Evolutionary conservation across 2,329 filamentous ascomycete species (phyloP).

Genomic region (Fusarium setosum): DNA sequence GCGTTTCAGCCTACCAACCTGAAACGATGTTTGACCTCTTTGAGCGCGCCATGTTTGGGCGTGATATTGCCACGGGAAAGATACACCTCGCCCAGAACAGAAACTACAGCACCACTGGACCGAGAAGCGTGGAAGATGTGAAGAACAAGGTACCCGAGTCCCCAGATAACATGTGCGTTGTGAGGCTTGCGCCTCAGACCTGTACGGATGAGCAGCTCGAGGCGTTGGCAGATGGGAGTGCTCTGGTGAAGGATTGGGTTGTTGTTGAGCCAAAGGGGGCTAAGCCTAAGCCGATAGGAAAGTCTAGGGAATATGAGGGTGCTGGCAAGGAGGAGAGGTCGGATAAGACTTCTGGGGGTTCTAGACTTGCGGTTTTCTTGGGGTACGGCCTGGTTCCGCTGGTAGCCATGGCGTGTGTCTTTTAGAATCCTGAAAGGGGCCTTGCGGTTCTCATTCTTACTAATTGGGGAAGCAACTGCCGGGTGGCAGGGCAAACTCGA

Average conservation of each 20-base stretch:
- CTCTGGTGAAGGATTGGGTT: slow-evolving; percentile 30
- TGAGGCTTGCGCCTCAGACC: slow-evolving; percentile 59
- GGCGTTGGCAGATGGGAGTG: slow-evolving; percentile 30
- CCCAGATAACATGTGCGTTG: slow-evolving; percentile 66
- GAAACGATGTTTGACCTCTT: slow-evolving; percentile 66
- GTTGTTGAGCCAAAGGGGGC: slow-evolving; percentile 25
- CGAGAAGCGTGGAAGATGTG: slow-evolving; percentile 61
- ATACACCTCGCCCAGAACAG: slow-evolving; percentile 53
- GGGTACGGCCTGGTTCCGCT: background rate
- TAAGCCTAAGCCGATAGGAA: slow-evolving; percentile 2
- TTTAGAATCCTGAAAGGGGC: no score
- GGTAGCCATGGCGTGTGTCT: background rate
- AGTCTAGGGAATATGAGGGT: background rate
- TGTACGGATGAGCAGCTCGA: slow-evolving; percentile 47
- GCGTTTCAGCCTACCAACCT: slow-evolving; percentile 68
- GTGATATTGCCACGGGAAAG: slow-evolving; percentile 65
- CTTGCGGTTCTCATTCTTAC: no score
- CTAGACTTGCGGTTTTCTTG: background rate
- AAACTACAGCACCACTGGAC: slow-evolving; percentile 50
- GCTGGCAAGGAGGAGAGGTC: background rate
- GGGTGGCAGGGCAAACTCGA: no score
- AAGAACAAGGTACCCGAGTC: slow-evolving; percentile 60
- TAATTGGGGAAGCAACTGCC: no score
- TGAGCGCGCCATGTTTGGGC: slow-evolving; percentile 64
- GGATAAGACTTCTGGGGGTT: background rate